A percentile compares a stretch with the other conserved stretches of the same genome.
These are phyloP conservation scores for Cenchrus fungigraminus DNA, from an alignment of 176 grass and related monocot genomes.

Conservation along the genomic window DNA sequence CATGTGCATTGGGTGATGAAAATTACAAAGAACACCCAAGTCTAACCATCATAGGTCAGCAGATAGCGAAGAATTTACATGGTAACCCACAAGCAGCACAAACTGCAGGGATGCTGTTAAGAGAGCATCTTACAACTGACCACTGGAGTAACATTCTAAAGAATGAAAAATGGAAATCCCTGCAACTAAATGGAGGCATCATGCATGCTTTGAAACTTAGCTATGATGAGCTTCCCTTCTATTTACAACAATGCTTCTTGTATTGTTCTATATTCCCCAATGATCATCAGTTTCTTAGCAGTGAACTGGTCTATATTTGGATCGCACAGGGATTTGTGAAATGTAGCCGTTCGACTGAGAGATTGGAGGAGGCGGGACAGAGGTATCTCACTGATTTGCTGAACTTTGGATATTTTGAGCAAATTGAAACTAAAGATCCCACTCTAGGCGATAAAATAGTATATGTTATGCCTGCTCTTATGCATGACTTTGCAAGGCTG, in stretches of 20 bases:
- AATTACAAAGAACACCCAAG: neutral
- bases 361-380: slow-evolving; percentile 42
- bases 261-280: slow-evolving; percentile 24
- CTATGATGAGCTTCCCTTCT: slow-evolving; percentile 30
- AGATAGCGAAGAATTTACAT: slow-evolving; percentile 27
- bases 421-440: neutral
- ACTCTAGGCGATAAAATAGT: neutral
- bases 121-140: neutral
- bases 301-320: slow-evolving; percentile 41
- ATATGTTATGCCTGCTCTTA: slow-evolving; percentile 40
- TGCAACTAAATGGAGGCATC: slow-evolving; percentile 10
- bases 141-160: slow-evolving; percentile 44
- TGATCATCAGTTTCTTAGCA: neutral
- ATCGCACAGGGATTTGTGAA: slow-evolving; percentile 54
- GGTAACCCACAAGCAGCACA: slow-evolving; percentile 44
- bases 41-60: neutral
- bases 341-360: neutral
- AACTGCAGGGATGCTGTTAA: slow-evolving; percentile 29
- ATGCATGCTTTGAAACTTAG: slow-evolving; percentile 43
- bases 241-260: slow-evolving; percentile 36
- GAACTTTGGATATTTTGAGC: slow-evolving; percentile 16
- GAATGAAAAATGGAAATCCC: slow-evolving; percentile 44
- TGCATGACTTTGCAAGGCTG: slow-evolving; percentile 31
- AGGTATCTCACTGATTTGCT: slow-evolving; percentile 37
- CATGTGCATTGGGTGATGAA: slow-evolving; percentile 47